Evolutionary conservation across 257 asterid genomes (phyloP).

Genomic region (Plantago ovata): DNA sequence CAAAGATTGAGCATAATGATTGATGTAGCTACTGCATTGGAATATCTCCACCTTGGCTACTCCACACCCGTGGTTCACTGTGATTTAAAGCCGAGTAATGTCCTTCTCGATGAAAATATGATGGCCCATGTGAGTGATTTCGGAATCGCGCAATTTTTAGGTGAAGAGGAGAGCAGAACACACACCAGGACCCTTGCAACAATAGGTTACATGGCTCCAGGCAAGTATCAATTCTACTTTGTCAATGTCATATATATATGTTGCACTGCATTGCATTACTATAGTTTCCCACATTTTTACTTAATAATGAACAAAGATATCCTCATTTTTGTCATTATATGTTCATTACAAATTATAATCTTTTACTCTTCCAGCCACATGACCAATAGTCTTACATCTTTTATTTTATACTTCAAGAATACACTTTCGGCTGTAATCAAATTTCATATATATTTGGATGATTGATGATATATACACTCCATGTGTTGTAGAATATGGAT

Average conservation of each 20-base stretch:
- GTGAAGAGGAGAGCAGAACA: constrained; percentile 16
- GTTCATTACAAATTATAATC: too few relatives aligned
- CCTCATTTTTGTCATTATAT: too few relatives aligned
- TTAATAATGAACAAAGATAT: too few relatives aligned
- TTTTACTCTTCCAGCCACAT: too few relatives aligned
- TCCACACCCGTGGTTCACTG: constrained; percentile 25
- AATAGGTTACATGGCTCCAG: constrained; percentile 33
- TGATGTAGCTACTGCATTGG: constrained; percentile 28
- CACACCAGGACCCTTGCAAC: constrained; percentile 28
- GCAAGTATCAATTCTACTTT: background rate
- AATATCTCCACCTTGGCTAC: constrained; percentile 32
- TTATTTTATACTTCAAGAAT: too few relatives aligned
- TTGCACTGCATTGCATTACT: background rate
- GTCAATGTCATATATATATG: background rate
- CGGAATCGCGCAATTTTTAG: constrained; percentile 28
- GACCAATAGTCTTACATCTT: too few relatives aligned
- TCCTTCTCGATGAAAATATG: constrained; percentile 28
- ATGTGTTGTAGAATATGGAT: constrained; percentile 37
- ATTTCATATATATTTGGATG: background rate
- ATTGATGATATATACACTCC: background rate
- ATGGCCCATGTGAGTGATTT: constrained; percentile 31
- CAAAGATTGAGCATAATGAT: constrained; percentile 27
- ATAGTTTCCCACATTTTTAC: too few relatives aligned
- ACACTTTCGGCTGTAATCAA: too few relatives aligned
- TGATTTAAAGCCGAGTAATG: constrained; percentile 35